These are phyloP conservation scores for Dactylellina sp. DNA, from an alignment of 2,329 filamentous ascomycete species.

Conservation along the genomic window DNA sequence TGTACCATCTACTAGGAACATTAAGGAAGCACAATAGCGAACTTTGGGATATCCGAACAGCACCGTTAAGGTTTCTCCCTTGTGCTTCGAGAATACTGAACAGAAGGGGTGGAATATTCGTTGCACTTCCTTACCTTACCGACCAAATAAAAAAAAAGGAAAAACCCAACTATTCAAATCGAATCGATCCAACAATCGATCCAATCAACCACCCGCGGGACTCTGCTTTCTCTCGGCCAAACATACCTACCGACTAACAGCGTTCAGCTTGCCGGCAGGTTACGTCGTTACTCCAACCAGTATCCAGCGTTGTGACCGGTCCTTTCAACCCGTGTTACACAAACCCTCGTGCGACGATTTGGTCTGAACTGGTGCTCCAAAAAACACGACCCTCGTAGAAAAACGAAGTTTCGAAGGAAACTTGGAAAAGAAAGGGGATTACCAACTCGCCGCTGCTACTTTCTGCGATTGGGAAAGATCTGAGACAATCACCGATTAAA, in stretches of 20 bases:
- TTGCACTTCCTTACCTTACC: conserved; percentile 27
- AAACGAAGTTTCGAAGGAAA: conserved; percentile 22
- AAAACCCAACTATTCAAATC: neutral
- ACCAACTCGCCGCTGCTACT: conserved; percentile 10
- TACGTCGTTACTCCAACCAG: conserved; percentile 47
- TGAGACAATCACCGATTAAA: conserved; percentile 38
- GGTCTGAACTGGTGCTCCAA: conserved; percentile 29
- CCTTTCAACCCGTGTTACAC: conserved; percentile 50
- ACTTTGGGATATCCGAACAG: conserved; percentile 55
- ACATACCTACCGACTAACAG: conserved; percentile 12
- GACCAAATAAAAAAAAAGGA: conserved; percentile 23
- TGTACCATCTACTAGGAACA: conserved; percentile 56
- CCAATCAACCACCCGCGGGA: neutral
- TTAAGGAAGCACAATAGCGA: conserved; percentile 55
- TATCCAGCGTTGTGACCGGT: conserved; percentile 25
- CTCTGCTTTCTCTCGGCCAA: conserved; percentile 5
- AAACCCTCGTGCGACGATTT: conserved; percentile 49
- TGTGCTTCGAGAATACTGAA: conserved; percentile 48
- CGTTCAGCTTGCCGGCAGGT: conserved; percentile 37
- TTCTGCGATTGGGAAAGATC: conserved; percentile 42
- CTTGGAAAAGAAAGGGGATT: conserved; percentile 17
- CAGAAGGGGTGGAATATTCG: conserved; percentile 42
- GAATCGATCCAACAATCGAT: conserved; percentile 6
- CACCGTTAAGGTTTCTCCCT: conserved; percentile 42
- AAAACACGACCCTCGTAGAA: conserved; percentile 1